Evolutionary conservation across 2,329 filamentous ascomycete genomes (phyloP).

Genomic region (Claviceps capensis): DNA sequence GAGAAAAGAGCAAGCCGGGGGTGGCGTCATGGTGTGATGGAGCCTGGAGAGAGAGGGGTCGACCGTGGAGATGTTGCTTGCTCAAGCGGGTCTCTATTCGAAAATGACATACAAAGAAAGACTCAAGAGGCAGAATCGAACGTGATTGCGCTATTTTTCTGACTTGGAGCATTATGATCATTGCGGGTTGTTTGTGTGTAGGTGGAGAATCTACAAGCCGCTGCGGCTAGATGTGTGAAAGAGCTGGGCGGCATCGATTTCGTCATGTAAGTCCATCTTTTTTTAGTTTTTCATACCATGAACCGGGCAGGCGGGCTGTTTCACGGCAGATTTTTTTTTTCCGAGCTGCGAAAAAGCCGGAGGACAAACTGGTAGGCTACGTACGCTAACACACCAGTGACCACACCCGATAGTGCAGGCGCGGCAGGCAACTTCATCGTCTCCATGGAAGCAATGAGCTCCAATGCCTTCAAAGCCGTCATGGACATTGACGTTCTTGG

Average conservation of each 20-base stretch:
- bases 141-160: neutral
- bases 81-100: neutral
- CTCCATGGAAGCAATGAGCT: conserved; percentile 64
- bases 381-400: neutral
- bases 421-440: conserved; percentile 94
- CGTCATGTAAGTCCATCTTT: conserved; percentile 54
- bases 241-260: conserved; percentile 86
- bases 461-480: conserved; percentile 88
- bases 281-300: too few relatives aligned
- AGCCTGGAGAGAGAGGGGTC: neutral
- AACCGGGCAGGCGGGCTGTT: too few relatives aligned
- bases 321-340: neutral
- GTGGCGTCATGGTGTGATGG: neutral
- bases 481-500: conserved; percentile 94
- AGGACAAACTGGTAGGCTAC: neutral
- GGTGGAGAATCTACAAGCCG: conserved; percentile 33
- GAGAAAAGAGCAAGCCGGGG: conserved; percentile 14
- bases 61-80: neutral
- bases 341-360: neutral
- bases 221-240: conserved; percentile 64
- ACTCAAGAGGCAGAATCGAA: neutral
- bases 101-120: neutral
- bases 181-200: conserved; percentile 3
- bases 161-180: neutral
- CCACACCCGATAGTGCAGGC: conserved; percentile 53